These are phyloP conservation scores for Leishmania tropica DNA, from an alignment of 208 protist species.

Conservation along the genomic window DNA sequence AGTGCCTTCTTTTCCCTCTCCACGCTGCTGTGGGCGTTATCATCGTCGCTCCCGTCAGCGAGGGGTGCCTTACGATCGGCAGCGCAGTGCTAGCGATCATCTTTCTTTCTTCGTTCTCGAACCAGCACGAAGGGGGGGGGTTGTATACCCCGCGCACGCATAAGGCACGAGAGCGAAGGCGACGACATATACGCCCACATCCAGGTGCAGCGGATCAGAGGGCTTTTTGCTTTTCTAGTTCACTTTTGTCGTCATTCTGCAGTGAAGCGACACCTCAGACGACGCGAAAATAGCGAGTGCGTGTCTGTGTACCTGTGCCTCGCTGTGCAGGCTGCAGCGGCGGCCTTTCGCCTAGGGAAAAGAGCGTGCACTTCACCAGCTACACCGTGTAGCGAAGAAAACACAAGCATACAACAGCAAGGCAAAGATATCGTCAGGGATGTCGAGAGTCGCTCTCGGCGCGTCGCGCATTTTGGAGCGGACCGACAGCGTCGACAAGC, in stretches of 20 bases:
- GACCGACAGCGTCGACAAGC: conserved; percentile 61
- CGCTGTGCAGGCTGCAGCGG: neutral
- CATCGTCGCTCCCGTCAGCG: neutral
- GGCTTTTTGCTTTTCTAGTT: no score
- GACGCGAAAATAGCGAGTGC: neutral
- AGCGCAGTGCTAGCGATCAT: neutral
- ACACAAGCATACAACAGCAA: neutral
- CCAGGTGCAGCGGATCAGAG: neutral
- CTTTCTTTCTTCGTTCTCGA: neutral
- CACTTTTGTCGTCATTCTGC: neutral
- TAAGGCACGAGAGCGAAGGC: neutral
- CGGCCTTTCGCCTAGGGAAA: neutral
- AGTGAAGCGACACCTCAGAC: neutral
- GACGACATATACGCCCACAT: neutral
- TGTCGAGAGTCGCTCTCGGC: conserved; percentile 12
- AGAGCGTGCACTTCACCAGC: neutral
- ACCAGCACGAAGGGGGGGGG: neutral
- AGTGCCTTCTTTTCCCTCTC: neutral
- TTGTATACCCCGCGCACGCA: neutral
- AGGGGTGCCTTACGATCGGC: neutral
- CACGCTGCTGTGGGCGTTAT: neutral
- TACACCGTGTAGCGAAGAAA: neutral
- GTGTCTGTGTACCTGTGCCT: neutral
- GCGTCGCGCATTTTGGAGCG: conserved; percentile 36
- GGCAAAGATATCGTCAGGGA: neutral